Conservation (phyloP, 2,329 filamentous ascomycete genomes). For the Plenodomus tracheiphilus region DNA sequence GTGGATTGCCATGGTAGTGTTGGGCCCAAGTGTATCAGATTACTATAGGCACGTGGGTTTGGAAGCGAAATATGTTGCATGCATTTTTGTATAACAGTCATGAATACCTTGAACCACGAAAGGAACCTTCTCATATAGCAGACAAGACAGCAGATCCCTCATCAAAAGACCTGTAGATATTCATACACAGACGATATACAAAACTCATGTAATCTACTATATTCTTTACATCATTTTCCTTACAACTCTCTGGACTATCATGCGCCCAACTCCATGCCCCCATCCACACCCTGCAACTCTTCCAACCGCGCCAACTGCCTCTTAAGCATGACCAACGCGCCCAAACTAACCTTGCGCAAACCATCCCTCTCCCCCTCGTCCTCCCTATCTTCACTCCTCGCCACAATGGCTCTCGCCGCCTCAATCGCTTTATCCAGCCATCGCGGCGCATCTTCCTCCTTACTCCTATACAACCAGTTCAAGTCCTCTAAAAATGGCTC, state of each 20-base stretch:
- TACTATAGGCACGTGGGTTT: no score
- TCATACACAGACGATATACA: no score
- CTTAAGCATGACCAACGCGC: slow-evolving; percentile 50
- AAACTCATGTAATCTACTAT: no score
- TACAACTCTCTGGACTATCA: no score
- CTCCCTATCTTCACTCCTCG: slow-evolving; percentile 36
- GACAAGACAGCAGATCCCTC: no score
- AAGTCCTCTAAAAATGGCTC: slow-evolving; percentile 57
- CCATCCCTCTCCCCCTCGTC: slow-evolving; percentile 46
- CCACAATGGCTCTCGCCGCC: slow-evolving; percentile 48
- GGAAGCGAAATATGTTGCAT: no score
- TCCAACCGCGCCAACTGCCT: slow-evolving; percentile 47
- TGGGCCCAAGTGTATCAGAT: no score
- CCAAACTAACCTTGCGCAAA: slow-evolving; percentile 51
- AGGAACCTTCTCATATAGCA: no score
- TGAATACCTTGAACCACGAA: no score
- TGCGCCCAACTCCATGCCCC: background rate
- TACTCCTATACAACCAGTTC: slow-evolving; percentile 54
- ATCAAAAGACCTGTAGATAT: no score
- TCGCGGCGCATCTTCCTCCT: slow-evolving; percentile 38
- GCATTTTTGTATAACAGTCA: no score
- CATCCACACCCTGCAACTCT: slow-evolving; percentile 10
- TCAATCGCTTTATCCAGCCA: slow-evolving; percentile 51
- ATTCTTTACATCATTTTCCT: background rate
- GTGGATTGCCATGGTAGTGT: no score